These are phyloP conservation scores for Backusella australiensis DNA, from an alignment of 192 early-diverging fungal genomes.

Conservation along the genomic window DNA sequence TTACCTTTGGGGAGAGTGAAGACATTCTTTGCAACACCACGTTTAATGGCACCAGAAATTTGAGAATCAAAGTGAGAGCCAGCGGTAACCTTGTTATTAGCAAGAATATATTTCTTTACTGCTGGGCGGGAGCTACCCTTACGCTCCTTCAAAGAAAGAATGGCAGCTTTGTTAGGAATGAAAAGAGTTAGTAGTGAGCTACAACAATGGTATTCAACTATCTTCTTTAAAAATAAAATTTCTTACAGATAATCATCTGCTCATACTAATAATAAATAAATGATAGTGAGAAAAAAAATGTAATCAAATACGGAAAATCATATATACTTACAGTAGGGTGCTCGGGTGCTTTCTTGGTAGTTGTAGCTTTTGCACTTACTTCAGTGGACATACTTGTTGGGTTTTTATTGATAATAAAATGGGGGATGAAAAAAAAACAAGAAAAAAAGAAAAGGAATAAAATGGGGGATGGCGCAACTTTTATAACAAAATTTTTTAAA, in stretches of 20 bases:
- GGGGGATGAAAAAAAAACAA: background rate
- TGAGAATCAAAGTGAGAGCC: slow-evolving; percentile 52
- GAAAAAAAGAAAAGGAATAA: slow-evolving; percentile 7
- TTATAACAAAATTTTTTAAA: slow-evolving; percentile 3
- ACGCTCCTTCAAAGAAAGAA: slow-evolving; percentile 65
- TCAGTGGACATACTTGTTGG: background rate
- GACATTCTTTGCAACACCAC: slow-evolving; percentile 58
- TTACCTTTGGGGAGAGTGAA: slow-evolving; percentile 68
- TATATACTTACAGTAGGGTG: slow-evolving; percentile 24
- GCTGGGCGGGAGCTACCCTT: slow-evolving; percentile 70
- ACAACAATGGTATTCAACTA: background rate
- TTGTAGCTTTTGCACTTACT: background rate
- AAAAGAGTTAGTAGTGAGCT: background rate
- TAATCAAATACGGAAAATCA: background rate
- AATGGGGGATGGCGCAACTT: background rate
- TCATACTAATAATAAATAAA: slow-evolving; percentile 25
- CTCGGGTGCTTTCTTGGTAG: slow-evolving; percentile 16
- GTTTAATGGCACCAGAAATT: slow-evolving; percentile 65
- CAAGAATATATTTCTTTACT: slow-evolving; percentile 78
- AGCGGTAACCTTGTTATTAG: slow-evolving; percentile 62
- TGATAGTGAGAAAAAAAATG: background rate
- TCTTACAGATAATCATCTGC: slow-evolving; percentile 32
- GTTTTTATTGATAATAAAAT: background rate
- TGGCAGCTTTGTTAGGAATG: slow-evolving; percentile 37
- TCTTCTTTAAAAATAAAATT: background rate